A percentile compares a stretch with the other conserved stretches of the same genome.
Conservation (phyloP, 2,329 filamentous ascomycete genomes). For the Parastagonospora nodorum region DNA sequence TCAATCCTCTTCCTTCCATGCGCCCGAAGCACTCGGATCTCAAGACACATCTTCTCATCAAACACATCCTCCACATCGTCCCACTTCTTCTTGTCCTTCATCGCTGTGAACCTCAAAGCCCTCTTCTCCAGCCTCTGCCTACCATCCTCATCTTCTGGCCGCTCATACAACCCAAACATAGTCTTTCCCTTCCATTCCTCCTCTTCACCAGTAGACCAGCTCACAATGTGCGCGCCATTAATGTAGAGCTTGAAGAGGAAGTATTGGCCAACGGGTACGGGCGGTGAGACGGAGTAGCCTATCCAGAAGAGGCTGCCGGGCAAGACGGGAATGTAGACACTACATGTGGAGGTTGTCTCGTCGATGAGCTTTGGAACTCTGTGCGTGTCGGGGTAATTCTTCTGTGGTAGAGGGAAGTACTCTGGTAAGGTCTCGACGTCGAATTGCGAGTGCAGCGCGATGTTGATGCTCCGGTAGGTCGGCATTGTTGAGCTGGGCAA, state of each 20-base stretch:
- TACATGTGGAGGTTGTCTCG: constrained; percentile 35
- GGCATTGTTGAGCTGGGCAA: constrained; percentile 27
- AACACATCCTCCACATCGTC: constrained; percentile 17
- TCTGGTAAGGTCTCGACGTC: constrained; percentile 48
- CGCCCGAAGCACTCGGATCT: constrained; percentile 50
- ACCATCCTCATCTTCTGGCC: constrained; percentile 31
- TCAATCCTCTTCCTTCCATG: constrained; percentile 47
- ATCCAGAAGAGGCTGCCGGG: constrained; percentile 53
- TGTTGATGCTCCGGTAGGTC: constrained; percentile 44
- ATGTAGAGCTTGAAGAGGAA: constrained; percentile 56
- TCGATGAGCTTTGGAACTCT: constrained; percentile 19
- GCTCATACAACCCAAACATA: constrained; percentile 51
- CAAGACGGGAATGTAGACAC: constrained; percentile 42
- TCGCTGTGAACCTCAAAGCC: constrained; percentile 45
- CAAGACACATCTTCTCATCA: constrained; percentile 41
- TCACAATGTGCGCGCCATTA: constrained; percentile 46
- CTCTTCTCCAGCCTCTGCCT: constrained; percentile 48
- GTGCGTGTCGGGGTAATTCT: constrained; percentile 12
- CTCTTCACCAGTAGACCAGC: constrained; percentile 51
- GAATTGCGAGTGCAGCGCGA: constrained; percentile 50
- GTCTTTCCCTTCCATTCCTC: constrained; percentile 52
- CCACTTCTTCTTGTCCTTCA: constrained; percentile 13
- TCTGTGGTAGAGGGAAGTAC: constrained; percentile 30
- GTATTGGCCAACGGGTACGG: constrained; percentile 35
- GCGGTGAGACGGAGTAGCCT: constrained; percentile 41